Evolutionary conservation across 257 asterid genomes (phyloP), one percentile per base, ranked within the genome.

Genomic region (Verbascum thapsus): DNA sequence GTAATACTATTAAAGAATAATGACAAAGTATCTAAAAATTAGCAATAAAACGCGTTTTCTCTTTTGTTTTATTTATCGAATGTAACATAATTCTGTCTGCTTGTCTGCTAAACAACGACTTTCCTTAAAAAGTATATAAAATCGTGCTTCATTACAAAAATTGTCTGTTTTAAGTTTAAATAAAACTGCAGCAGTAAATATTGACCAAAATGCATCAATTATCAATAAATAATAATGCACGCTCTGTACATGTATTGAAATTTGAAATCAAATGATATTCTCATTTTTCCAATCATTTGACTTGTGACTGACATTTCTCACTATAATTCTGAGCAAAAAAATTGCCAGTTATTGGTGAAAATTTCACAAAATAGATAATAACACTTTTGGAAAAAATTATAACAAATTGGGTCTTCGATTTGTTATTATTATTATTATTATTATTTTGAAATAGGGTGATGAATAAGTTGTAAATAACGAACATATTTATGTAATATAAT

Each of bases 31-130:
- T n/a, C n/a, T n/a, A n/a, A n/a, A n/a, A n/a, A n/a, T n/a, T n/a
- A n/a, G 67, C 32, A 48, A 69, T n/a, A n/a, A 69, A 66, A 54
- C 83, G 72, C 74, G 77, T 73, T 62, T 57, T 60, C 58, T 35
- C 55, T 59, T 52, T 57, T 57, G 66, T 77, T 69, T 58, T n/a
- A n/a, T n/a, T 72, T 44, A 45, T 11, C 52, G 70, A 73, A 63
- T 48, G 68, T 37, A 53, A 42, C 42, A 12, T 9, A 38, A n/a
- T 64, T 42, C 19, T 53, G 62, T 70, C 66, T 37, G 56, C 42
- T 53, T 67, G 67, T 67, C 69, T 40, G 59, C 34, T 40, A 1
- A n/a, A 2, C 51, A 20, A 3, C 54, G 3, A 50, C 32, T 43
- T 69, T 58, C 51, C 66, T 38, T n/a, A 45, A 16, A 13, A 11